Base-by-base conservation (phyloP, 2,329 filamentous ascomycete genomes). In the Calonectria leucothoes region DNA sequence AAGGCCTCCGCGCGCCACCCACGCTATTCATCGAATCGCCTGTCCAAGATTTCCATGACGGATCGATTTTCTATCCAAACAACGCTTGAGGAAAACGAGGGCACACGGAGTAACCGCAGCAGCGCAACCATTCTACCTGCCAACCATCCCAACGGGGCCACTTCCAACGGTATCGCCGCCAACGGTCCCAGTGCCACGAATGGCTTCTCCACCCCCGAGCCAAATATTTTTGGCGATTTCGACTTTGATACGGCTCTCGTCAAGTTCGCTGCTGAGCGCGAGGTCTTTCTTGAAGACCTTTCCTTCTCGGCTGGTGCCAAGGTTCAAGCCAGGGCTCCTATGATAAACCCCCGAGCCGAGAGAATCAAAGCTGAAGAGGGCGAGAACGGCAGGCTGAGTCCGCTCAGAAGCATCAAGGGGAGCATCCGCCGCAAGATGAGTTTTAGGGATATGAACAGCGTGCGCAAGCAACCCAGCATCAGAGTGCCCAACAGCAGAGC, bases 251-350 rank as follows among this genome's bases (percentile, higher is more conserved):
- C 94, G 81, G 96, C 97, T 31, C 89, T 99, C 78, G 87, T 95
- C 81, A 98, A 98, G 86, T 99, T 99, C 83, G 95, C 97, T 57
- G 94, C 93, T n/a, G 96, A 98, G 86, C 90, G 97, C 76, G 97
- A 99, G 80, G 94, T 93, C 73, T 99, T 99, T 81, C 88, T 98
- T 66, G 95, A 98, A 76, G 97, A 99, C 83, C 90, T 98, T 68
- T 95, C 93, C 77, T 95, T 98, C 83, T 95, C 91, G 77, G 95
- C 96, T 27, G 95, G 96, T 52, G 94, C 94, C 49, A 94, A 95
- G 76, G 89, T 94, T 29, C 91, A 94, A 78, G 87, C 90, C 71
- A 88, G 93, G 71, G 91, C 93, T 29, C 91, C 92, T 12, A 95
- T 94, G 87, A 91, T 95, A 35, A 93, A 95, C 78, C 92, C 95